A percentile compares a stretch with the other conserved stretches of the same genome.
phyloP scores from a whole-genome alignment of 192 early-diverging fungal genomes.

The Podila minutissima region DNA sequence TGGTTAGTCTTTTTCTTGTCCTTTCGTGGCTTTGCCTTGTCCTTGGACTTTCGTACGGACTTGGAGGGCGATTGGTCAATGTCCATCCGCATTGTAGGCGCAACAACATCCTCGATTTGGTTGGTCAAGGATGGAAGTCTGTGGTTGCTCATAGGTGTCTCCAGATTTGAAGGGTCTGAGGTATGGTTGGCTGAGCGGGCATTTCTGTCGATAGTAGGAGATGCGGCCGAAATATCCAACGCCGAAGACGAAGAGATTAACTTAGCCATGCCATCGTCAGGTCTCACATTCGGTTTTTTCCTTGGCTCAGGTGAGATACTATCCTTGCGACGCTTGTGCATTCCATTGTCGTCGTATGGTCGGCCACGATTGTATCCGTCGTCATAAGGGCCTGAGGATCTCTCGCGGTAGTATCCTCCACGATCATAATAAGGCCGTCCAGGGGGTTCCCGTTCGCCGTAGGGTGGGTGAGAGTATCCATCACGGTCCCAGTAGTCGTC shows the following conservation, averaged over 20 bases:
- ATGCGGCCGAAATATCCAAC: not conserved
- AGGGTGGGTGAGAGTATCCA: not conserved
- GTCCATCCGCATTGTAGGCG: not conserved
- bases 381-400: not conserved
- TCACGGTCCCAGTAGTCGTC: not conserved
- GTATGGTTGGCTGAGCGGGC: not conserved
- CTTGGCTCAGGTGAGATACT: conserved; percentile 16
- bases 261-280: not conserved
- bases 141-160: too few relatives aligned
- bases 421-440: not conserved
- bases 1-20: not conserved
- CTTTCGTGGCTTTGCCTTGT: not conserved
- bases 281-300: not conserved
- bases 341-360: not conserved
- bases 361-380: not conserved
- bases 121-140: not conserved
- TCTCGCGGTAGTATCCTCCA: not conserved
- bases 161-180: too few relatives aligned
- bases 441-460: not conserved
- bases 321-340: conserved; percentile 12
- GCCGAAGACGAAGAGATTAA: not conserved
- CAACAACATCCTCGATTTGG: not conserved
- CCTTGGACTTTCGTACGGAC: not conserved
- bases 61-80: conserved; percentile 2
- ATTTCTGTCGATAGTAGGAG: not conserved